Percentiles rank a stretch among this genome's conserved stretches.
Conservation (phyloP, 306 rosid species). For the Adenanthera pavonina region DNA sequence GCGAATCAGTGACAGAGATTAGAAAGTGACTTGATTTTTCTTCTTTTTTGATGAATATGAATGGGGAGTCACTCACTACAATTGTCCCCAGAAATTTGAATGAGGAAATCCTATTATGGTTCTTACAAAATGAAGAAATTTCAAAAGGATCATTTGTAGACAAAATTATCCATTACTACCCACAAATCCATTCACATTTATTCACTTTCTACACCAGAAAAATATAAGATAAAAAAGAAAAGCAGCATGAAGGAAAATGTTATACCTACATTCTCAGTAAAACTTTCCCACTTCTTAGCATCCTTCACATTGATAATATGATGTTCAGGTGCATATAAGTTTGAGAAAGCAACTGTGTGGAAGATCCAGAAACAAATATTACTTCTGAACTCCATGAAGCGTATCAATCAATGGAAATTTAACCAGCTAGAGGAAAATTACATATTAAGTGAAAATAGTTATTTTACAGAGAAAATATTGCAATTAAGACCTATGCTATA, state of each 20-base stretch:
- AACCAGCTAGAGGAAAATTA: conserved; percentile 22
- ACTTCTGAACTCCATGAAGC: conserved; percentile 22
- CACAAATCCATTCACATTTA: neutral
- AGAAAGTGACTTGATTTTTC: neutral
- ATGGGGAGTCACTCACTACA: neutral
- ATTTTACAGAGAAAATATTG: neutral
- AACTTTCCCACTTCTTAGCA: conserved; percentile 96
- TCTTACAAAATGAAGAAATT: no score
- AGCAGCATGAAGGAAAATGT: conserved; percentile 16
- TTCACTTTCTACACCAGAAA: conserved; percentile 5
- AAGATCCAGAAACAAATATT: conserved; percentile 37
- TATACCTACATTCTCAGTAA: conserved; percentile 92
- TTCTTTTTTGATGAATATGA: neutral
- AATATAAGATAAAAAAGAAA: no score
- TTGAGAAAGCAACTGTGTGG: conserved; percentile 92
- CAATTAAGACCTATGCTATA: neutral
- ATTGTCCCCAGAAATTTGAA: no score
- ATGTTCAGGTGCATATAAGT: conserved; percentile 95
- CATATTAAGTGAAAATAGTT: neutral
- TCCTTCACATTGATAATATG: conserved; percentile 83
- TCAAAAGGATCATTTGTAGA: neutral
- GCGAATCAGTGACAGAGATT: neutral
- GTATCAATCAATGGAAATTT: neutral
- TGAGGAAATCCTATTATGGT: no score
- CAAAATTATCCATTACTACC: neutral